Evolutionary conservation across 129 eudicot species (phyloP).

Genomic region (Saposhnikovia divaricata): DNA sequence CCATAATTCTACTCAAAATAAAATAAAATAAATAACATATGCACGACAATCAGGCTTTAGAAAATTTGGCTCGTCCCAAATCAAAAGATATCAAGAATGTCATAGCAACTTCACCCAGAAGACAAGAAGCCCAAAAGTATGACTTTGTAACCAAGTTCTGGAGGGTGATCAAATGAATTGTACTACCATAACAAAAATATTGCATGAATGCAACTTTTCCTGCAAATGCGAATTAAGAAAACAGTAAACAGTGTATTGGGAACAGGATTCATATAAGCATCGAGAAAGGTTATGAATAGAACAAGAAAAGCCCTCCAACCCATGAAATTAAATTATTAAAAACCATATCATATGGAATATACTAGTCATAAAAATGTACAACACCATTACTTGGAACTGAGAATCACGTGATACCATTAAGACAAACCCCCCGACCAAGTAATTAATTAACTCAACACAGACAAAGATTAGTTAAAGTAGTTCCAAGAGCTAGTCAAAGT

Average conservation of each 20-base stretch:
- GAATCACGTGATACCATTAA: constrained; percentile 95
- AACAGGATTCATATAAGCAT: constrained; percentile 8
- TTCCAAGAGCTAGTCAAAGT: constrained; percentile 23
- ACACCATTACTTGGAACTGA: constrained; percentile 65
- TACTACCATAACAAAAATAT: too few species aligned
- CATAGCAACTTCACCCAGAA: too few species aligned
- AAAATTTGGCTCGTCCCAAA: too few species aligned
- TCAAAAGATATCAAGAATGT: too few species aligned
- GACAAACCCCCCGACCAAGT: constrained; percentile 93
- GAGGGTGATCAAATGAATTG: too few species aligned
- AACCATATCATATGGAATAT: neutral
- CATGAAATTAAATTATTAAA: constrained; percentile 12
- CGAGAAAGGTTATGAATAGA: constrained; percentile 25
- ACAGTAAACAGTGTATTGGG: constrained; percentile 11
- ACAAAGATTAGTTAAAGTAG: constrained; percentile 17
- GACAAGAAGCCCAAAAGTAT: too few species aligned
- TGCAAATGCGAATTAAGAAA: neutral
- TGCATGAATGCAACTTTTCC: neutral
- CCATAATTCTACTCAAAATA: too few species aligned
- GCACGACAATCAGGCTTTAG: too few species aligned
- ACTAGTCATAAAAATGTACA: constrained; percentile 36
- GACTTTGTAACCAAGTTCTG: too few species aligned
- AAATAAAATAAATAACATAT: too few species aligned
- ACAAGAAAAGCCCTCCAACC: constrained; percentile 36
- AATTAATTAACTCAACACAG: constrained; percentile 22